These are phyloP conservation scores for Petunia hybrid DNA, from an alignment of 305 asterid genomes.

Conservation along the genomic window DNA sequence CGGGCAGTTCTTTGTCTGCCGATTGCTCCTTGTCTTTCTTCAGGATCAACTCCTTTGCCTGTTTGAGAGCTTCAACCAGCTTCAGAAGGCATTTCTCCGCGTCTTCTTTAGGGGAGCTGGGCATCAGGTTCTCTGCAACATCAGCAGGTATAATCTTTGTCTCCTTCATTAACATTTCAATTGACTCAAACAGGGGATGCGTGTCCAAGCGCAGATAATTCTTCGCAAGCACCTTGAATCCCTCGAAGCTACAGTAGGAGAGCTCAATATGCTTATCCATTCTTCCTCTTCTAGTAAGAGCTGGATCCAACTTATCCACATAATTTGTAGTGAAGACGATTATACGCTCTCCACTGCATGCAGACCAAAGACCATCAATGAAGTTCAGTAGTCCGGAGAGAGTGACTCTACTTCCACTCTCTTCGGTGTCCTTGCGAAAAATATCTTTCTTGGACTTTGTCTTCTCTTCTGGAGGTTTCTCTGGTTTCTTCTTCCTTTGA, in stretches of 20 bases:
- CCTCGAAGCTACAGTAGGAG: slow-evolving; percentile 62
- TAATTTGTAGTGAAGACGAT: slow-evolving; percentile 66
- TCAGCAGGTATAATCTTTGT: slow-evolving; percentile 65
- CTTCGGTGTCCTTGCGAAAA: slow-evolving; percentile 41
- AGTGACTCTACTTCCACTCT: slow-evolving; percentile 56
- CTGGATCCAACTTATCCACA: slow-evolving; percentile 64
- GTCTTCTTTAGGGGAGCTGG: slow-evolving; percentile 49
- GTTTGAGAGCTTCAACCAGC: slow-evolving; percentile 45
- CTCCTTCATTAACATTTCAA: slow-evolving; percentile 49
- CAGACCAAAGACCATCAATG: slow-evolving; percentile 68
- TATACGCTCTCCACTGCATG: slow-evolving; percentile 60
- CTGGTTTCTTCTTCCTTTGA: slow-evolving; percentile 49
- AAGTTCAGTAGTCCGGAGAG: slow-evolving; percentile 67
- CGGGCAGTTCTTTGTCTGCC: slow-evolving; percentile 30
- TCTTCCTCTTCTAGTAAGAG: slow-evolving; percentile 66
- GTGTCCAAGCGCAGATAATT: slow-evolving; percentile 59
- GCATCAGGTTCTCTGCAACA: slow-evolving; percentile 67
- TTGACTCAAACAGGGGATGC: slow-evolving; percentile 45
- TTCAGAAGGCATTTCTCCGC: slow-evolving; percentile 43
- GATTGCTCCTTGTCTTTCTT: slow-evolving; percentile 33
- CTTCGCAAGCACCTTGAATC: slow-evolving; percentile 66
- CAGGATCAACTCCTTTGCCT: not conserved
- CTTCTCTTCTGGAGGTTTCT: slow-evolving; percentile 43
- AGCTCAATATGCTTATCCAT: slow-evolving; percentile 72
- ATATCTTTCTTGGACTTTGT: slow-evolving; percentile 36